A percentile compares a stretch with the other conserved stretches of the same genome.
Conservation (phyloP, 176 grass and related monocot genomes). For the Carex scoparia region DNA sequence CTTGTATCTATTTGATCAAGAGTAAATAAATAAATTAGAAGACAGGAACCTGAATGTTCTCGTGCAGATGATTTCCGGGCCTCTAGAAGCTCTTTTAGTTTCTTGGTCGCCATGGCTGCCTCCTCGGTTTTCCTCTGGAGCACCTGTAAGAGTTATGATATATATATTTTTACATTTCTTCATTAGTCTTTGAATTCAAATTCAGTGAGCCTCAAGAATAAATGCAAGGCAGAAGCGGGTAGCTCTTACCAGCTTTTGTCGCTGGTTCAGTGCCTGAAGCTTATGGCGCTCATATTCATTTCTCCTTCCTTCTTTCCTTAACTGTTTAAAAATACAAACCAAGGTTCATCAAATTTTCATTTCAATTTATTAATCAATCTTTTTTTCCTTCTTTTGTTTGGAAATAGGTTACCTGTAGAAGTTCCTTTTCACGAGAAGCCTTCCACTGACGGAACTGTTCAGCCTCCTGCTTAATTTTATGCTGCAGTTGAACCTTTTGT, state of each 20-base stretch:
- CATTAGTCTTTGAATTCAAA: slow-evolving; percentile 23
- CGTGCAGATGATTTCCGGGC: slow-evolving; percentile 78
- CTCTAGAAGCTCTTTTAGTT: slow-evolving; percentile 94
- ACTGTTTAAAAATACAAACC: slow-evolving; percentile 40
- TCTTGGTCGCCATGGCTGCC: slow-evolving; percentile 97
- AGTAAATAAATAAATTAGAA: slow-evolving; percentile 29
- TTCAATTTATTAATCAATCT: not conserved
- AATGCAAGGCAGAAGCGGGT: slow-evolving; percentile 9
- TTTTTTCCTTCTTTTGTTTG: slow-evolving; percentile 13
- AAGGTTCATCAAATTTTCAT: not conserved
- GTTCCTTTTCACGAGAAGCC: slow-evolving; percentile 95
- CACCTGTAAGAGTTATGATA: slow-evolving; percentile 45
- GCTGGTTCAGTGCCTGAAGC: slow-evolving; percentile 93
- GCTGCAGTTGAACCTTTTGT: slow-evolving; percentile 96
- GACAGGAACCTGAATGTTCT: slow-evolving; percentile 55
- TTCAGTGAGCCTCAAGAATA: not conserved
- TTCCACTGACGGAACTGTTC: slow-evolving; percentile 97
- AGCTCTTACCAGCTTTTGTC: slow-evolving; percentile 78
- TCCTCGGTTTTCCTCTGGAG: slow-evolving; percentile 98
- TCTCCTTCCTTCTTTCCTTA: slow-evolving; percentile 86
- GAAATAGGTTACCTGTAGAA: slow-evolving; percentile 59
- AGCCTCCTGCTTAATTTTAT: slow-evolving; percentile 99
- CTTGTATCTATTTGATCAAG: slow-evolving; percentile 1
- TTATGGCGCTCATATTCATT: slow-evolving; percentile 98
- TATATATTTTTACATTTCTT: not conserved